These are phyloP conservation scores for Pseudohalonectria lignicola DNA, from an alignment of 2,329 filamentous ascomycete species.

Conservation along the genomic window DNA sequence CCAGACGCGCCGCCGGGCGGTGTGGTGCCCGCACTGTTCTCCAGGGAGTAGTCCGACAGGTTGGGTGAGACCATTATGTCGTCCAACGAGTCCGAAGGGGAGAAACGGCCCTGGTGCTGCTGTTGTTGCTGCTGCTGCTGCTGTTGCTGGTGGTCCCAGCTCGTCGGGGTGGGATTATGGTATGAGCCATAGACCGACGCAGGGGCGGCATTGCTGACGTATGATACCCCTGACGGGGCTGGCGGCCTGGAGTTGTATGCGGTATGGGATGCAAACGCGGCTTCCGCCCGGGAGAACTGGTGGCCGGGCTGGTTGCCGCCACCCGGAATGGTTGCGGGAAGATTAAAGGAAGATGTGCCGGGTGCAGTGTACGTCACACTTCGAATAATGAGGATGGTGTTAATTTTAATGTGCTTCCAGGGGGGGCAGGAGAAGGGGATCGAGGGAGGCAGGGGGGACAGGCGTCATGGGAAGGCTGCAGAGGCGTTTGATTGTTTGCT, in stretches of 20 bases:
- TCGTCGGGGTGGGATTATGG: neutral
- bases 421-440: neutral
- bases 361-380: slow-evolving; percentile 33
- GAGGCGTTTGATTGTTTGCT: too few relatives aligned
- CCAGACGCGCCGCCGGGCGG: slow-evolving; percentile 16
- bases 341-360: slow-evolving; percentile 15
- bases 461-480: slow-evolving; percentile 1
- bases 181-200: slow-evolving; percentile 7
- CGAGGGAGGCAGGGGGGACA: slow-evolving; percentile 8
- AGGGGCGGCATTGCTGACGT: slow-evolving; percentile 12
- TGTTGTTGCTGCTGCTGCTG: slow-evolving; percentile 19
- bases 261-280: slow-evolving; percentile 24
- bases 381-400: slow-evolving; percentile 8
- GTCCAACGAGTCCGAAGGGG: slow-evolving; percentile 46
- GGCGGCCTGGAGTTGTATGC: slow-evolving; percentile 23
- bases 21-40: slow-evolving; percentile 31
- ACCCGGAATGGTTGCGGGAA: slow-evolving; percentile 6
- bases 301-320: too few relatives aligned
- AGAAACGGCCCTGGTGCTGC: slow-evolving; percentile 38
- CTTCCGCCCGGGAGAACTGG: slow-evolving; percentile 14
- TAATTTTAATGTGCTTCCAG: neutral
- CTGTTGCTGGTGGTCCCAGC: slow-evolving; percentile 13
- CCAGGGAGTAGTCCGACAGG: slow-evolving; percentile 49
- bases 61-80: slow-evolving; percentile 47
- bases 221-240: slow-evolving; percentile 5